Base-by-base conservation (phyloP, 495 filamentous ascomycete genomes). In the Paragyromitra xinjiangensis region DNA sequence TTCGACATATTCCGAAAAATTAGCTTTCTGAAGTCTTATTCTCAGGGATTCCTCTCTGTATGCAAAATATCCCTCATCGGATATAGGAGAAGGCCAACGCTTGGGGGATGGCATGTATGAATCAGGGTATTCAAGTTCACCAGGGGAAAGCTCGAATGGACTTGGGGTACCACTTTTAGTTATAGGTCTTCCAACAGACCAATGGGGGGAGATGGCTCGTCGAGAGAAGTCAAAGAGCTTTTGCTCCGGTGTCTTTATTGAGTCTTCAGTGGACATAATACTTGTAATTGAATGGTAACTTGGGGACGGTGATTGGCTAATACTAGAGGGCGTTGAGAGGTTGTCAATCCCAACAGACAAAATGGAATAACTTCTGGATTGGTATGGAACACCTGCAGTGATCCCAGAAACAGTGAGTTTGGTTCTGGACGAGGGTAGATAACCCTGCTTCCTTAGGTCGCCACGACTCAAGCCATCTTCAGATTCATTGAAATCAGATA, bases 61-160 rank as follows among this genome's bases (percentile, higher is more conserved):
- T 12, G 45, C 8, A 26, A 40, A 12, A 53, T 45, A 75, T 19
- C 26, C 69, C 16, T 7, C 55, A 66, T 73, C 69, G 24, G 74
- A 77, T 65, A 51, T 69, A 42, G 74, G 74, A 16, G 74, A 77
- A 51, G 74, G 74, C 74, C 74, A 77, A 51, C 74, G 74, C 24
- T 73, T 73, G 42, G 74, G 74, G 29, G 74, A 77, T 6, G 74
- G 69, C 61, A 77, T 26, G 37, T 50, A 59, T 50, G 62, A 63
- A 59, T 72, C 69, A 1, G 61, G 69, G 34, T 65, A 73, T 65
- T 77, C 74, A 50, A 73, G 50, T 29, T 66, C 74, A 24, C 73
- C 58, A 22, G 61, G 74, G 50, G 74, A 77, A 61, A 77, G 69
- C n/a, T 73, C 69, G 24, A 77, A 42, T 73, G 74, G 74, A 19